These are phyloP conservation scores for Metschnikowia drakensbergensis DNA, from an alignment of 805 yeast genomes.

Conservation along the genomic window DNA sequence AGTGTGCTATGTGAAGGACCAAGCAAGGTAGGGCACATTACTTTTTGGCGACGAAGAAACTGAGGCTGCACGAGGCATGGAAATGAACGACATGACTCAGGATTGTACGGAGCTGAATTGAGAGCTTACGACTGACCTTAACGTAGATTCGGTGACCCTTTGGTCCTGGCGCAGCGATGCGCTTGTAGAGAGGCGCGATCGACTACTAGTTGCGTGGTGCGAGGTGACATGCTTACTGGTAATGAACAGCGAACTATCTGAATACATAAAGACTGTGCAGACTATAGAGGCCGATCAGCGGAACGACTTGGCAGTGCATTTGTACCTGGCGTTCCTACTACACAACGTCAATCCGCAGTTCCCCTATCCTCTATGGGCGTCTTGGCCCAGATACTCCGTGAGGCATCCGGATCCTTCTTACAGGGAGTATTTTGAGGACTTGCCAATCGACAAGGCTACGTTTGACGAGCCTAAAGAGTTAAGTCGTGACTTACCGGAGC, in stretches of 20 bases:
- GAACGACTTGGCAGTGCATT: conserved; percentile 58
- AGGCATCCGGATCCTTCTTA: conserved; percentile 11
- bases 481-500: not conserved
- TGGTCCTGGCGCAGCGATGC: too few species aligned
- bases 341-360: conserved; percentile 34
- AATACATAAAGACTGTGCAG: conserved; percentile 12
- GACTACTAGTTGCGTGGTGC: not conserved
- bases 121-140: too few species aligned
- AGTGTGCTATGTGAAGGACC: not conserved
- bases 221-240: not conserved
- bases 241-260: conserved; percentile 2
- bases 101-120: too few species aligned
- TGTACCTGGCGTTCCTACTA: conserved; percentile 54
- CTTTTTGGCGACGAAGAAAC: too few species aligned
- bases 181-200: not conserved
- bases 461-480: not conserved
- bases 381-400: conserved; percentile 51
- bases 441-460: not conserved
- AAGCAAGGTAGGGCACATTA: not conserved
- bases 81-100: too few species aligned
- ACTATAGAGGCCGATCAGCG: conserved; percentile 47
- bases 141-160: too few species aligned
- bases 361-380: conserved; percentile 44
- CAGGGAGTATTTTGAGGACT: conserved; percentile 10
- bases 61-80: too few species aligned